Base-by-base conservation (phyloP, 2,329 filamentous ascomycete species). In the Hirsutella minnesotensis region DNA sequence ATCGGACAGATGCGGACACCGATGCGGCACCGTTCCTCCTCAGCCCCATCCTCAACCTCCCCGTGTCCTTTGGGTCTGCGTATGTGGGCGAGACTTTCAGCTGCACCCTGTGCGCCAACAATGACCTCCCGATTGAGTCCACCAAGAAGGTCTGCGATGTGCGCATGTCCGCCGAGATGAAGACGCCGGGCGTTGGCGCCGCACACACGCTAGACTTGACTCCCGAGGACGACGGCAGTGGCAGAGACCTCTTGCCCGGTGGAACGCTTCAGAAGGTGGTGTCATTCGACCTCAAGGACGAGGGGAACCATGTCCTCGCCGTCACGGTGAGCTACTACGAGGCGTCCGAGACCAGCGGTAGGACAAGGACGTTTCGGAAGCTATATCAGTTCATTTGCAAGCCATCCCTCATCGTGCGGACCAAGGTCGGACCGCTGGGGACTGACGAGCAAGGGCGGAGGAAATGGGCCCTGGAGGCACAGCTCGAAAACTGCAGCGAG, bases 371-470 rank as follows among this genome's bases (percentile, higher is more conserved):
- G 9, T 96, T 96, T 58, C 73, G 90, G 51, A 96, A 96, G 66
- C 67, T 98, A 46, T 98, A 96, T 62, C 92, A 96, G 61, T 98
- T 98, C 58, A 81, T 94, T 43, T 92, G 89, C 57, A 90, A 94
- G 67, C 79, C 86, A 33, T 84, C 88, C 46, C 69, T 98, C 51
- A 86, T 89, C 49, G 90, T 98, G 46, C 73, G 90, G 49, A 95
- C 90, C 1, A 98, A 96, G 61, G 77, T 87, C 3, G 85, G 84
- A 3, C 72, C 79, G 41, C 57, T 86, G 44, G 56, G 71, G 15
- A 39, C 42, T 24, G 38, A 43, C 24, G 43, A 45, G 20, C 22
- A 46, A 16, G 46, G 48, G 38, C 44, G 50, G 45, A 49, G 67
- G 46, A 58, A 65, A 45, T 95, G 86, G 75, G 80, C 86, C 13